Percentiles rank a stretch among this genome's conserved stretches.
Conservation (phyloP, 345 rosid genomes). For the Eucalyptus erythrocorys region DNA sequence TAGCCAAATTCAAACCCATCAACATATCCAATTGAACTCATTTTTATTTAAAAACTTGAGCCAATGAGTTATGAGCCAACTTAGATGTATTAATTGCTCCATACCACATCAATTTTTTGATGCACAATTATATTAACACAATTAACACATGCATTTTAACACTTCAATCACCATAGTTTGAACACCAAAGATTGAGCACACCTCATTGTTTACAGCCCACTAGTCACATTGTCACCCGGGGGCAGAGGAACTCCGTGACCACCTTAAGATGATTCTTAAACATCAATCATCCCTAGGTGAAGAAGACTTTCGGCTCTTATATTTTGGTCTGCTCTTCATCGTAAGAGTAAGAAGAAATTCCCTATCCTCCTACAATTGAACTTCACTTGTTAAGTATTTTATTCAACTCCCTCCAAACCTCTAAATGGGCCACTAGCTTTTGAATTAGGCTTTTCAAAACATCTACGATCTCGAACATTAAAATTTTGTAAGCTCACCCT, state of each 20-base stretch:
- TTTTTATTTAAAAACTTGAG: background rate
- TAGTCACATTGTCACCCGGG: background rate
- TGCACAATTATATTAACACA: background rate
- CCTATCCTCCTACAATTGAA: background rate
- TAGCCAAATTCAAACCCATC: background rate
- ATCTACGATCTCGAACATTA: background rate
- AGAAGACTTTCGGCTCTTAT: background rate
- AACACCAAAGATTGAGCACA: background rate
- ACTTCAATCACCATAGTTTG: background rate
- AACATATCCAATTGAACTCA: too few relatives aligned
- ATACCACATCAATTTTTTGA: background rate
- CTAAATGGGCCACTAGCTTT: background rate
- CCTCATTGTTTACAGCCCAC: background rate
- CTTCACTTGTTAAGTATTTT: background rate
- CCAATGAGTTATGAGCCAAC: background rate
- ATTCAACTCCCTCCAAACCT: background rate
- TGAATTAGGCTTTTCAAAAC: background rate
- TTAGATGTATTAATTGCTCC: background rate
- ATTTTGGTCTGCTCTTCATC: background rate
- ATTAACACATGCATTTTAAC: background rate
- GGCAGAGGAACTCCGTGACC: background rate
- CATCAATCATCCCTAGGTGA: background rate
- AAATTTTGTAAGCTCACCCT: background rate
- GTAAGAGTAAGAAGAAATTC: background rate
- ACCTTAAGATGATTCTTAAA: background rate